Percentiles rank a stretch among this genome's conserved stretches.
phyloP scores from a whole-genome alignment of 1,139 yeast genomes.

The Hanseniaspora sp. region DNA sequence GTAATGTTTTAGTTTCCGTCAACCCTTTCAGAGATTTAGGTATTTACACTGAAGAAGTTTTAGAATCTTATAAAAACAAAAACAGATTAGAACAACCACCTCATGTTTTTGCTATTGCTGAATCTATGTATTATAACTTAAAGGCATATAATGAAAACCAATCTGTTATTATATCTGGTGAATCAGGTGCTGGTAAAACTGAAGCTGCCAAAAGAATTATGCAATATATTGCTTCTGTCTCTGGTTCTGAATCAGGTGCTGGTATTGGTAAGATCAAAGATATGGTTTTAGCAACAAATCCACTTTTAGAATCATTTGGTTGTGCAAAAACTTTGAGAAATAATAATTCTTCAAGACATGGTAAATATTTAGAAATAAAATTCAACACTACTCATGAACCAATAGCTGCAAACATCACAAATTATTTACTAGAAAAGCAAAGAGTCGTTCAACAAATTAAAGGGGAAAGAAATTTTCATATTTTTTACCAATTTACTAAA shows the following conservation, averaged over 20 bases:
- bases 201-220: constrained; percentile 97
- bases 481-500: constrained; percentile 90
- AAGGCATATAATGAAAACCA: constrained; percentile 91
- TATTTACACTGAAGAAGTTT: constrained; percentile 69
- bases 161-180: constrained; percentile 97
- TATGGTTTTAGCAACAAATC: constrained; percentile 96
- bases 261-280: constrained; percentile 78
- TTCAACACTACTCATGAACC: constrained; percentile 80
- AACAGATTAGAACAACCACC: constrained; percentile 97
- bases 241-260: constrained; percentile 42
- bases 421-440: constrained; percentile 85
- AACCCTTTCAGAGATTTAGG: constrained; percentile 96
- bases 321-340: constrained; percentile 96
- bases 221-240: constrained; percentile 93
- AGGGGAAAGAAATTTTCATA: constrained; percentile 92
- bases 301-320: constrained; percentile 90
- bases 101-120: constrained; percentile 96
- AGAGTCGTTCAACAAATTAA: constrained; percentile 89
- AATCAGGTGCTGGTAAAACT: constrained; percentile 97
- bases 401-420: constrained; percentile 89
- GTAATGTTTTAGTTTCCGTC: constrained; percentile 84
- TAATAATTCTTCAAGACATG: constrained; percentile 94
- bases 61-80: constrained; percentile 74
- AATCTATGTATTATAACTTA: constrained; percentile 89
- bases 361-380: constrained; percentile 85